phyloP scores from a whole-genome alignment of 1,139 yeast species.

The Kurtzmaniella quercitrusa region DNA sequence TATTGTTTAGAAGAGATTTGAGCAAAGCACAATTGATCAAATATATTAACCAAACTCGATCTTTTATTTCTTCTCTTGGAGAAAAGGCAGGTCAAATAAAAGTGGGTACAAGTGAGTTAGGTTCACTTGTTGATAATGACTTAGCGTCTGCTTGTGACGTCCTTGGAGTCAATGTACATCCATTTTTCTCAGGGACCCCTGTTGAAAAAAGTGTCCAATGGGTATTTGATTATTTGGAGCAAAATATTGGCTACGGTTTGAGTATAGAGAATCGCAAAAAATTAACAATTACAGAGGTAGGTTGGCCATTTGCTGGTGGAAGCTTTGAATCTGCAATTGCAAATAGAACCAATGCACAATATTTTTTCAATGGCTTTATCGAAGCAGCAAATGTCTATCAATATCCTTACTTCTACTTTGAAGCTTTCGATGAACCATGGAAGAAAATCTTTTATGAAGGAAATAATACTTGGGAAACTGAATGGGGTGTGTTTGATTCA shows the following conservation, averaged over 20 bases:
- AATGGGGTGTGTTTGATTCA: constrained; percentile 61
- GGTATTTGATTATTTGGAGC: constrained; percentile 47
- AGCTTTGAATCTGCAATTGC: constrained; percentile 42
- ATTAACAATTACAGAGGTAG: constrained; percentile 56
- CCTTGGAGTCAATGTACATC: constrained; percentile 64
- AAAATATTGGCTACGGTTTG: constrained; percentile 34
- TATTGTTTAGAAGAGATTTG: constrained; percentile 51
- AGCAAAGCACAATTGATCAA: constrained; percentile 30
- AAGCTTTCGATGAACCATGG: constrained; percentile 76
- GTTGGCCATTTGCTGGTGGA: constrained; percentile 72
- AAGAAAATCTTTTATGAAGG: constrained; percentile 48
- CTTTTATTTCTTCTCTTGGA: constrained; percentile 27
- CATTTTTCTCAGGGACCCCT: constrained; percentile 59
- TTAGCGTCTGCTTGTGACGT: constrained; percentile 45
- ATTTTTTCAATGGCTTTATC: constrained; percentile 48
- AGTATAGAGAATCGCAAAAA: constrained; percentile 16
- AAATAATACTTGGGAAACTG: constrained; percentile 58
- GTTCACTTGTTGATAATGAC: constrained; percentile 34
- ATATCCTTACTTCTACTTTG: constrained; percentile 60
- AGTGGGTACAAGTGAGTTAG: constrained; percentile 56
- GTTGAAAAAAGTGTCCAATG: constrained; percentile 50
- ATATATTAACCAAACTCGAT: constrained; percentile 41
- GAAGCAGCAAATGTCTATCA: constrained; percentile 36
- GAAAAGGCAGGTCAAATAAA: constrained; percentile 23
- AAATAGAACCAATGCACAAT: constrained; percentile 38